Evolutionary conservation across 1,284 basidiomycete genomes (phyloP).

Genomic region (Phenoliferia sp.): DNA sequence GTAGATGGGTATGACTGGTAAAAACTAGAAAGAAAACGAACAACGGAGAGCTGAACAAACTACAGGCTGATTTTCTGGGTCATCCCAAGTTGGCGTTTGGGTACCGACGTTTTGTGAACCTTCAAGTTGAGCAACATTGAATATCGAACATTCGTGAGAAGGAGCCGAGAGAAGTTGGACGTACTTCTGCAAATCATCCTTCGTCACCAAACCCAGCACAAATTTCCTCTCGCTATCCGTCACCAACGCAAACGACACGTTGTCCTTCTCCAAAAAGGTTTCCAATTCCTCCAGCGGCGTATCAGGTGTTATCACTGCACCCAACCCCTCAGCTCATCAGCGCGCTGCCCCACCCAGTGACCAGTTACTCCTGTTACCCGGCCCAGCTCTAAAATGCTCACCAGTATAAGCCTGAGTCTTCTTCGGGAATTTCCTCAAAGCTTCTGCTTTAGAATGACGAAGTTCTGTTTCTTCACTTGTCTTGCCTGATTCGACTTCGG

Average conservation of each 20-base stretch:
- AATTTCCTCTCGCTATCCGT: conserved; percentile 30
- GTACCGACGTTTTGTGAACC: no score
- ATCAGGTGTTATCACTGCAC: conserved; percentile 27
- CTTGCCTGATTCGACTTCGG: neutral
- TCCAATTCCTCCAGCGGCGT: conserved; percentile 28
- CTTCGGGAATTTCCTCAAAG: neutral
- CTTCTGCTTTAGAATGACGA: neutral
- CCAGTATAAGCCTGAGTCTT: neutral
- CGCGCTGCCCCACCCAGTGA: neutral
- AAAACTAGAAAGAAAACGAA: no score
- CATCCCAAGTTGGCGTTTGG: no score
- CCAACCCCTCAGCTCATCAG: neutral
- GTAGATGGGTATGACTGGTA: no score
- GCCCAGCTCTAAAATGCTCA: neutral
- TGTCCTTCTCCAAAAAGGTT: conserved; percentile 16
- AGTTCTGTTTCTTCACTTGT: neutral
- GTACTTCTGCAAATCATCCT: conserved; percentile 26
- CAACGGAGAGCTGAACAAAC: no score
- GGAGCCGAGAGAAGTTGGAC: neutral
- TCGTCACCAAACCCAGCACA: conserved; percentile 27
- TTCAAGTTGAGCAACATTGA: no score
- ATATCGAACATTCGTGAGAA: neutral
- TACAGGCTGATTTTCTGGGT: no score
- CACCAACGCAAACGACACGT: conserved; percentile 23
- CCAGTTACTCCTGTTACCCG: neutral